phyloP scores from a whole-genome alignment of 805 yeast species.

The Cephaloascus albidus region DNA sequence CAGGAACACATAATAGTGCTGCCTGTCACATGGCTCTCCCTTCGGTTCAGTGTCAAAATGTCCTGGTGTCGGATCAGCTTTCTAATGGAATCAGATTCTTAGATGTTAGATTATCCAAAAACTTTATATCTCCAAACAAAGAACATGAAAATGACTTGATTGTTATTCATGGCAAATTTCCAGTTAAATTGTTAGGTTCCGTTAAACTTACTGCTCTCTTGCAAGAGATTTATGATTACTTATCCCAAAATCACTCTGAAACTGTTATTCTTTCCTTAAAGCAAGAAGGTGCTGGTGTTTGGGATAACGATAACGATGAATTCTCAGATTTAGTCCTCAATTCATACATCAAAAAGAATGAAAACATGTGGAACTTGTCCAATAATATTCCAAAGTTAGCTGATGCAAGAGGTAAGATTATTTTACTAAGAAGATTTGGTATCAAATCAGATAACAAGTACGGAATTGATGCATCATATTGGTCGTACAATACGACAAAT shows the following conservation, averaged over 20 bases:
- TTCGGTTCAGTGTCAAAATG: slow-evolving; percentile 70
- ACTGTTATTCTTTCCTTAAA: slow-evolving; percentile 59
- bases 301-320: slow-evolving; percentile 57
- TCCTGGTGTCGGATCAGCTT: slow-evolving; percentile 50
- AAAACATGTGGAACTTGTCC: slow-evolving; percentile 52
- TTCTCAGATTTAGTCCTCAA: slow-evolving; percentile 56
- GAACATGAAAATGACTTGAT: slow-evolving; percentile 41
- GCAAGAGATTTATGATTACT: slow-evolving; percentile 49
- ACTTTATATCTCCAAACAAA: slow-evolving; percentile 40
- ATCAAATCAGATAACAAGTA: slow-evolving; percentile 38
- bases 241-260: slow-evolving; percentile 45
- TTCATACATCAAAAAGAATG: slow-evolving; percentile 36
- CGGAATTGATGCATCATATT: slow-evolving; percentile 61
- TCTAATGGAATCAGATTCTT: slow-evolving; percentile 67
- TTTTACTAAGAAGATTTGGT: slow-evolving; percentile 67
- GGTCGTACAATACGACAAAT: slow-evolving; percentile 57
- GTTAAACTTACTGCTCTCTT: slow-evolving; percentile 42
- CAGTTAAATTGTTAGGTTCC: slow-evolving; percentile 54
- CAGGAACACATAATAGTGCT: slow-evolving; percentile 83
- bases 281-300: slow-evolving; percentile 62
- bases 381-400: slow-evolving; percentile 47
- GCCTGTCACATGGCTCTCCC: slow-evolving; percentile 67
- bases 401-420: slow-evolving; percentile 57
- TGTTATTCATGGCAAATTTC: slow-evolving; percentile 70
- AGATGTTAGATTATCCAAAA: slow-evolving; percentile 57